These are phyloP conservation scores for Boletellus emodensis DNA, from an alignment of 768 basidiomycete genomes.

Conservation along the genomic window DNA sequence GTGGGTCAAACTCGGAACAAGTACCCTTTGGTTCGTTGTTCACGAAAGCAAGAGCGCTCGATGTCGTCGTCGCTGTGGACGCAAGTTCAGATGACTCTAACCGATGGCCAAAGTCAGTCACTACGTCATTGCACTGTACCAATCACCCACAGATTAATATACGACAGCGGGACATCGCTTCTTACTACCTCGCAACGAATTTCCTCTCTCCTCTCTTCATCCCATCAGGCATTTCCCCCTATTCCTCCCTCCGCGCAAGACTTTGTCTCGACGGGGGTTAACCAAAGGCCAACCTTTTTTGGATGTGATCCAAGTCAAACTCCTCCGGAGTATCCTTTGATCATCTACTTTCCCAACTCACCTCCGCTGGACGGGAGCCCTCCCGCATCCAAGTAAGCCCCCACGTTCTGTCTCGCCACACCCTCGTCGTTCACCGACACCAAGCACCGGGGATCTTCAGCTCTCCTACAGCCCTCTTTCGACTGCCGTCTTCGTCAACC, in stretches of 20 bases:
- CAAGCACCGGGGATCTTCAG: conserved; percentile 54
- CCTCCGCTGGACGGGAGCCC: conserved; percentile 60
- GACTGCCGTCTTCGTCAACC: conserved; percentile 55
- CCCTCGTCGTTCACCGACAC: neutral
- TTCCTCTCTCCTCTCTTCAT: conserved; percentile 39
- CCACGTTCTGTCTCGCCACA: neutral
- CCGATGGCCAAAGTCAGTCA: conserved; percentile 63
- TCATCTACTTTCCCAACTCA: conserved; percentile 75
- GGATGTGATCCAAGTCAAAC: conserved; percentile 57
- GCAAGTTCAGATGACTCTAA: conserved; percentile 54
- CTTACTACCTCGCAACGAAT: conserved; percentile 43
- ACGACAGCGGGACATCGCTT: conserved; percentile 50
- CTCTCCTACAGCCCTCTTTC: conserved; percentile 57
- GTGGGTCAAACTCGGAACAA: conserved; percentile 65
- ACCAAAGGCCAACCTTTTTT: conserved; percentile 71
- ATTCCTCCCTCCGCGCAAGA: conserved; percentile 48
- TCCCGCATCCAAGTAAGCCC: conserved; percentile 59
- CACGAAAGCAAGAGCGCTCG: conserved; percentile 62
- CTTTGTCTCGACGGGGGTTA: conserved; percentile 60
- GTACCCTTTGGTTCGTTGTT: conserved; percentile 69
- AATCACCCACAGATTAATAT: neutral
- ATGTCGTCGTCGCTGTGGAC: conserved; percentile 76
- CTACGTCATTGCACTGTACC: neutral
- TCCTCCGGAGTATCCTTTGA: conserved; percentile 57
- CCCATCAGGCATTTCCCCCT: conserved; percentile 63